Percentiles rank a stretch among this genome's conserved stretches.
Conservation (phyloP, 1,139 yeast species). For the Eremothecium sinecaudum region DNA sequence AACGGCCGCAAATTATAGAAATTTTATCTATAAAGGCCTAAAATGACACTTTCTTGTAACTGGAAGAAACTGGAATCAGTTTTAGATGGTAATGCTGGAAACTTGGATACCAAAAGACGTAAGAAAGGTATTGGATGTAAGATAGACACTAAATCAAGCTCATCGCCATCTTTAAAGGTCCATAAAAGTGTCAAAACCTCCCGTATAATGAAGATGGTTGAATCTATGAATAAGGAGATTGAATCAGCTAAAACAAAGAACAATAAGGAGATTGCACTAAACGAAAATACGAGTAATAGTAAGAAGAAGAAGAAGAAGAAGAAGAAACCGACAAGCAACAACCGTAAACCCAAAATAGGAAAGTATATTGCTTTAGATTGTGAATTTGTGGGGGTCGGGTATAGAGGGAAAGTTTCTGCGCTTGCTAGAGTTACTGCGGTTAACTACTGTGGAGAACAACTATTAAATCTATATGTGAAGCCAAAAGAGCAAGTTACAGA, state of each 20-base stretch:
- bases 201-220: constrained; percentile 28
- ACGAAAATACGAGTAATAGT: too few species aligned
- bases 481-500: constrained; percentile 74
- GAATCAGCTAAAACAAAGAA: constrained; percentile 16
- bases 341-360: constrained; percentile 41
- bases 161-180: not conserved
- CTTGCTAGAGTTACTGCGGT: constrained; percentile 84
- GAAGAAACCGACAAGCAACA: too few species aligned
- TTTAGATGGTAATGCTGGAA: too few species aligned
- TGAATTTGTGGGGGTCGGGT: constrained; percentile 89
- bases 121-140: not conserved
- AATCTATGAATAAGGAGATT: constrained; percentile 26
- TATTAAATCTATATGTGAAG: constrained; percentile 64
- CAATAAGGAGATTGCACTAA: too few species aligned
- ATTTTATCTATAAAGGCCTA: too few species aligned
- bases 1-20: too few species aligned
- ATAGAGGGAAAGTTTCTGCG: constrained; percentile 57
- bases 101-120: not conserved
- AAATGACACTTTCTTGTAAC: constrained; percentile 31
- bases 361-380: constrained; percentile 79
- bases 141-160: too few species aligned
- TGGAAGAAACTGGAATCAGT: constrained; percentile 26
- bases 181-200: constrained; percentile 4
- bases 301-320: too few species aligned
- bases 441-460: constrained; percentile 63